Evolutionary conservation across 2,329 filamentous ascomycete species (phyloP).

Genomic region (Anisogramma anomala): DNA sequence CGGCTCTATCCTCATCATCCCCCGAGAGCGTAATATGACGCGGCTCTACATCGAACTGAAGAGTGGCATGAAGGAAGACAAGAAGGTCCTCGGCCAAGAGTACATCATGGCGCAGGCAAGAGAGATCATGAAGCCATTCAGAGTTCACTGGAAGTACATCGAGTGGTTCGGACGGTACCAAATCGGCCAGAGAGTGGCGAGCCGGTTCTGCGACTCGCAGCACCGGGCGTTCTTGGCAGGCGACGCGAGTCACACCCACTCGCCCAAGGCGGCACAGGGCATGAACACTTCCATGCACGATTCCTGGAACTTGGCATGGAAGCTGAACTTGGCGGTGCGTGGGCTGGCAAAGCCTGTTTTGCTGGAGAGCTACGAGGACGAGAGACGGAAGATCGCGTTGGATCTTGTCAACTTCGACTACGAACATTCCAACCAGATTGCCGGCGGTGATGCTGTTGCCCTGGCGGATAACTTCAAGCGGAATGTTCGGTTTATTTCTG

Average conservation of each 20-base stretch:
- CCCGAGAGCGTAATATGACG: conserved; percentile 46
- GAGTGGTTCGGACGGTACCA: conserved; percentile 49
- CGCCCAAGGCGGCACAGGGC: conserved; percentile 44
- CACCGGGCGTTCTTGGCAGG: conserved; percentile 45
- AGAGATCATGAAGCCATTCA: conserved; percentile 32
- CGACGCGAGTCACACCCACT: conserved; percentile 51
- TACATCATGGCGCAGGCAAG: conserved; percentile 46
- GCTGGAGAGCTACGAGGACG: conserved; percentile 38
- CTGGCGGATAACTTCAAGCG: conserved; percentile 53
- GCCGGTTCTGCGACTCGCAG: conserved; percentile 42
- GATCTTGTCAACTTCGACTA: conserved; percentile 36
- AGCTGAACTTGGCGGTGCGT: conserved; percentile 26
- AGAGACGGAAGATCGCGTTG: conserved; percentile 36
- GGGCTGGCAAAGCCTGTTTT: conserved; percentile 29
- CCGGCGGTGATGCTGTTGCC: conserved; percentile 44
- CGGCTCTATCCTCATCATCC: conserved; percentile 48
- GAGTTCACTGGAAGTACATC: conserved; percentile 26
- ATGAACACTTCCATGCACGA: conserved; percentile 34
- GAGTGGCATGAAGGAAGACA: conserved; percentile 18
- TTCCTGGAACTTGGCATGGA: conserved; percentile 33
- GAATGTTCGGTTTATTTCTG: conserved; percentile 57
- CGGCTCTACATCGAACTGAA: conserved; percentile 27
- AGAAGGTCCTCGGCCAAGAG: conserved; percentile 31
- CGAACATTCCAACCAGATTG: conserved; percentile 37
- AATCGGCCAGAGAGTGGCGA: conserved; percentile 47